These are phyloP conservation scores for Lepidium aucheri DNA, from an alignment of 345 rosid species.

Conservation along the genomic window DNA sequence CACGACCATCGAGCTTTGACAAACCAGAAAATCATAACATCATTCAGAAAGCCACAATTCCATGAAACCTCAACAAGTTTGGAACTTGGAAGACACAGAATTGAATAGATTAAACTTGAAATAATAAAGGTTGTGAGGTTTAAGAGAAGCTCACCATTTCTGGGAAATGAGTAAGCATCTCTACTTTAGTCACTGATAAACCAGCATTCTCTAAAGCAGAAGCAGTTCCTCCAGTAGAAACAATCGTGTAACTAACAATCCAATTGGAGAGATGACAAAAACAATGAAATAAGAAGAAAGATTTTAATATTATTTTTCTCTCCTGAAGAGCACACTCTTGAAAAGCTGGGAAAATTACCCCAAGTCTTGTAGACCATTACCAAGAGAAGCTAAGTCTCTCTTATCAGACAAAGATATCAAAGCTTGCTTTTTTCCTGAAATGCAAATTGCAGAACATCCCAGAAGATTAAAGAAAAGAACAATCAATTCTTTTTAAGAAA, in stretches of 20 bases:
- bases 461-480: background rate
- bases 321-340: background rate
- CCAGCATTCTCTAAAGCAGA: slow-evolving; percentile 68
- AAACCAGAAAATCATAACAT: background rate
- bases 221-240: slow-evolving; percentile 97
- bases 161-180: slow-evolving; percentile 70
- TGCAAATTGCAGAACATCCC: background rate
- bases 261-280: background rate
- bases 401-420: slow-evolving; percentile 86
- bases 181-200: slow-evolving; percentile 81
- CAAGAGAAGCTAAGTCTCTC: slow-evolving; percentile 59
- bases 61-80: background rate
- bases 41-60: background rate
- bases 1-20: slow-evolving; percentile 82
- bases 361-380: slow-evolving; percentile 58
- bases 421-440: slow-evolving; percentile 61
- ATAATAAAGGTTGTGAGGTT: background rate
- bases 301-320: too few relatives aligned
- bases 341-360: slow-evolving; percentile 35
- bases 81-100: background rate
- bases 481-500: too few relatives aligned
- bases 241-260: slow-evolving; percentile 56
- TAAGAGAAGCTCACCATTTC: slow-evolving; percentile 54
- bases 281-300: background rate
- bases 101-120: too few relatives aligned